Base-by-base conservation (phyloP, 192 early-diverging fungal species). In the Coemansia sp. region DNA sequence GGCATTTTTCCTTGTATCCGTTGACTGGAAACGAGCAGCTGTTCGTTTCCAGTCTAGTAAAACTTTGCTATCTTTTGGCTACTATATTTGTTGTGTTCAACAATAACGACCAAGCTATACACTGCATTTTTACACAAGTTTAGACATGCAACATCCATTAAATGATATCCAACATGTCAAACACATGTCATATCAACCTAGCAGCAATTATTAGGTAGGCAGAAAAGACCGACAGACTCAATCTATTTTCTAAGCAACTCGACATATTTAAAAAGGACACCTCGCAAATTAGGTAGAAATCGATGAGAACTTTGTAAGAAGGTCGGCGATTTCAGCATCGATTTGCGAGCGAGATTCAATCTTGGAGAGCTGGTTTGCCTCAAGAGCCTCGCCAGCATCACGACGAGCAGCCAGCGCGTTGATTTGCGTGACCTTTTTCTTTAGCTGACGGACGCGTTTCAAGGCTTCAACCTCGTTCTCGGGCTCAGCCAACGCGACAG, bases 341-440 rank as follows among this genome's bases (percentile, higher is more conserved):
- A 79, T 51, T 60, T 67, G 66, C 5, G 60, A 38, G 23, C 56
- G 60, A 14, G 71, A 42, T 2, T 65, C 71, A 15, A 79, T 66
- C 58, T 79, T 79, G 51, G 64, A 37, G 10, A 70, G 59, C 71
- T 79, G 76, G 68, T 79, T 79, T 22, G 87, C 77, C 76, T 95
- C 94, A 6, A 99, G 78, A 15, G 69, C 79, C 52, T 92, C 91
- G 25, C 95, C 95, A 14, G 82, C 84, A 21, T 82, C 82, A 66
- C 88, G 84, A 63, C 87, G 89, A 42, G 87, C 86, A 68, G 91
- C 93, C 44, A 99, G 84, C 47, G 90, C 90, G 36, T 81, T 82
- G 74, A 99, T 98, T 77, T 93, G 90, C 64, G 88, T 87, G 51
- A 98, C 69, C 77, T 98, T 99, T 82, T 97, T 99, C 55, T 91